phyloP scores from a whole-genome alignment of 192 early-diverging fungal species.

The Podila minutissima region DNA sequence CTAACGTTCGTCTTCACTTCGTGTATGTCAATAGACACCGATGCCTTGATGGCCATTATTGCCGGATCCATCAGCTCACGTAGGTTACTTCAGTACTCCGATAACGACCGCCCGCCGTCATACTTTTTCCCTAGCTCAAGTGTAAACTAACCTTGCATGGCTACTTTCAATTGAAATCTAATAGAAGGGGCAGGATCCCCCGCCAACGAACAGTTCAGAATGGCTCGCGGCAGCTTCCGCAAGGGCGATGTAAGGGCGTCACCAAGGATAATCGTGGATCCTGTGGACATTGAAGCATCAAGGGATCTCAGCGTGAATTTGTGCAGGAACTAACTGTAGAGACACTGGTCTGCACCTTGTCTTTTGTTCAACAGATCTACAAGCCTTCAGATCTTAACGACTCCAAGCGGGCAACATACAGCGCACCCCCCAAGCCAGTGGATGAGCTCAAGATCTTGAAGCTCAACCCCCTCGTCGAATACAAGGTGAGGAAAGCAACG shows the following conservation, averaged over 20 bases:
- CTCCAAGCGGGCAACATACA: slow-evolving; percentile 16
- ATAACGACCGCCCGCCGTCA: no score
- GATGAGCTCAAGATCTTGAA: slow-evolving; percentile 53
- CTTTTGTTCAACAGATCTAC: slow-evolving; percentile 20
- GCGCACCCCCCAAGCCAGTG: slow-evolving; percentile 27
- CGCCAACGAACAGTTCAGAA: slow-evolving; percentile 21
- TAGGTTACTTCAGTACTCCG: neutral
- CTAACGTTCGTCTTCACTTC: neutral
- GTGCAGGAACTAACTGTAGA: neutral
- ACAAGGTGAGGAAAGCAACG: slow-evolving; percentile 27
- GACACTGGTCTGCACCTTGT: neutral
- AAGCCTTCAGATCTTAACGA: slow-evolving; percentile 41
- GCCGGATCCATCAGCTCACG: slow-evolving; percentile 32
- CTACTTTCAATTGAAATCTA: neutral
- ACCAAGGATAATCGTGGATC: neutral
- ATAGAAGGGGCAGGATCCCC: slow-evolving; percentile 19
- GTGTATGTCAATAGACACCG: slow-evolving; percentile 12
- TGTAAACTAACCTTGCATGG: neutral
- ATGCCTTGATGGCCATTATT: slow-evolving; percentile 34
- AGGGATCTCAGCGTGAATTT: neutral
- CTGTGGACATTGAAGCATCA: neutral
- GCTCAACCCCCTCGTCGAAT: slow-evolving; percentile 42
- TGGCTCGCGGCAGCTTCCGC: slow-evolving; percentile 37
- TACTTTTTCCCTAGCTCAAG: no score
- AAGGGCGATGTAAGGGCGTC: slow-evolving; percentile 40